These are phyloP conservation scores for Globisporangium cederbergense DNA, from an alignment of 352 stramenopile genomes.

Conservation along the genomic window DNA sequence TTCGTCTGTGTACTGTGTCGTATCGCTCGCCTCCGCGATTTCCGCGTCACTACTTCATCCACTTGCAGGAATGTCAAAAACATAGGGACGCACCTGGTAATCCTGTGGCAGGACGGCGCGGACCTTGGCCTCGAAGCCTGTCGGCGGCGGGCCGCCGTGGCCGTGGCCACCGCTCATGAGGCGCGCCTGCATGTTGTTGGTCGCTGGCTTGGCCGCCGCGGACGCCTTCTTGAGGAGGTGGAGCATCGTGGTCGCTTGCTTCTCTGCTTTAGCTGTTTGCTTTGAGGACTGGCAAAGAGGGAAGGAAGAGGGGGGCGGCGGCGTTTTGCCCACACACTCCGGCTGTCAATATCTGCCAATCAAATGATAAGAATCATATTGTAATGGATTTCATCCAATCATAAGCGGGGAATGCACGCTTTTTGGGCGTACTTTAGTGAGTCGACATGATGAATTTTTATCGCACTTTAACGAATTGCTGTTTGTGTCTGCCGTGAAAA, in stretches of 20 bases:
- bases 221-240: slow-evolving; percentile 74
- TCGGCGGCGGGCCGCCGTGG: slow-evolving; percentile 51
- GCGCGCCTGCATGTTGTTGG: slow-evolving; percentile 55
- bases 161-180: slow-evolving; percentile 72
- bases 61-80: background rate
- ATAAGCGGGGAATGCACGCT: background rate
- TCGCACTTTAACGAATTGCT: slow-evolving; percentile 2
- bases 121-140: slow-evolving; percentile 83
- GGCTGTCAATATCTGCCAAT: slow-evolving; percentile 13
- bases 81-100: slow-evolving; percentile 65
- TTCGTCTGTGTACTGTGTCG: background rate
- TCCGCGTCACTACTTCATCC: background rate
- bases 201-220: slow-evolving; percentile 46
- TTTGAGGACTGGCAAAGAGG: slow-evolving; percentile 8
- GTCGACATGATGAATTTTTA: slow-evolving; percentile 1
- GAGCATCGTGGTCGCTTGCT: slow-evolving; percentile 40
- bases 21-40: background rate
- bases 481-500: background rate
- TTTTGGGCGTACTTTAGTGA: slow-evolving; percentile 18
- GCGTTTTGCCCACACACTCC: slow-evolving; percentile 18
- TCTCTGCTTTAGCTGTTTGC: slow-evolving; percentile 9
- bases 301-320: slow-evolving; percentile 3
- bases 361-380: too few species aligned
- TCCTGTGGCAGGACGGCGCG: slow-evolving; percentile 80
- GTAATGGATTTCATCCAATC: slow-evolving; percentile 9